Base-by-base conservation (phyloP, 1,284 basidiomycete species). In the Naganishia sp. region DNA sequence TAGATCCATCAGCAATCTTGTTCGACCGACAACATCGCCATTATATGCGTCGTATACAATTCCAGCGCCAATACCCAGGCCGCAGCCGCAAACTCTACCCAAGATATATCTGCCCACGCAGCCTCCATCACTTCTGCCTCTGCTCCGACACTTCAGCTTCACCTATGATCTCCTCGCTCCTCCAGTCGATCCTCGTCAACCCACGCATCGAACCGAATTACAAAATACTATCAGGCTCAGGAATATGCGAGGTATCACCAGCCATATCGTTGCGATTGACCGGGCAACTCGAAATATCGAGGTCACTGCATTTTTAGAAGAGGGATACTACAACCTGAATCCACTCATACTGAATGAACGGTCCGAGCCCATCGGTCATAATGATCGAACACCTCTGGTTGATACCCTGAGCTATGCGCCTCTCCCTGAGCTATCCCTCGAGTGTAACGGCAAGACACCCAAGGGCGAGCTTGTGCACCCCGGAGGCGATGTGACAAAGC, bases 161-260 rank as follows among this genome's bases (percentile, higher is more conserved):
- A 54, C 70, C 5, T 73, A 74, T 57, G 55, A 68, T 10, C 44
- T 69, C 7, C 39, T 55, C 9, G 48, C 54, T 3, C 11, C 11
- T n/a, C 50, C 23, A 54, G 9, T 48, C 10, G 50, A 55, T 23
- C 44, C 21, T 10, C 48, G 21, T 13, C 11, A 6, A 25, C 11
- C 33, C 21, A 43, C 45, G 13, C 42, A 31, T 18, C 21, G 18
- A 18, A 31, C 33, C n/a, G 66, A 68, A 16, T 56, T 63, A 7
- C 64, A 67, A 18, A 70, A 70, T 44, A 66, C 71, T 10, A 72
- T 80, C 61, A 66, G 75, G 15, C 68, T 79, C 11, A 68, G 70
- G 50, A 80, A 80, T 65, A 65, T 75, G 59, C 69, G 73, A 36
- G 78, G 78, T 9, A 70, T 80, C 9, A 66, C 75, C 39, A 74